These are phyloP conservation scores for Casuarina equisetifolia DNA, from an alignment of 306 rosid species.

Conservation along the genomic window DNA sequence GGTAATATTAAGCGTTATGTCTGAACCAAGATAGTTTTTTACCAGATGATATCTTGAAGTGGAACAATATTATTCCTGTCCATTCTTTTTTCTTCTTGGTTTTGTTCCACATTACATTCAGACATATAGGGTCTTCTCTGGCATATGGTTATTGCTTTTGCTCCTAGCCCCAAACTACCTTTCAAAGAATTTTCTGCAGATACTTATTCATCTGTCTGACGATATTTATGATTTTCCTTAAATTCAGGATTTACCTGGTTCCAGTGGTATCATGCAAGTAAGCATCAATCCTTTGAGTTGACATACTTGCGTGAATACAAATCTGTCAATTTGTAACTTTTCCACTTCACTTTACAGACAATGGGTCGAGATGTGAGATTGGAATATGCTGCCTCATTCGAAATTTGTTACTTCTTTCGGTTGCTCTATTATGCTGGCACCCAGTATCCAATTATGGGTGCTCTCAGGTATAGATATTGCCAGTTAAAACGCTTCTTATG, in stretches of 20 bases:
- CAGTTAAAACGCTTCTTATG: slow-evolving; percentile 8
- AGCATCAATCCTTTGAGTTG: slow-evolving; percentile 41
- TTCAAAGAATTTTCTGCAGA: slow-evolving; percentile 19
- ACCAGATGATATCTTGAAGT: background rate
- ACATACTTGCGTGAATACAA: slow-evolving; percentile 6
- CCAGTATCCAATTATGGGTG: slow-evolving; percentile 96
- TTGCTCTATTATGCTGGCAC: slow-evolving; percentile 96
- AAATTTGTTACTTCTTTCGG: slow-evolving; percentile 79
- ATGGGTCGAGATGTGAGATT: slow-evolving; percentile 90
- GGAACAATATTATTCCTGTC: background rate
- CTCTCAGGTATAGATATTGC: slow-evolving; percentile 59
- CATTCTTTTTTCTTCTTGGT: background rate
- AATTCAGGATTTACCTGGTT: slow-evolving; percentile 87
- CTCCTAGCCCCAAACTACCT: background rate
- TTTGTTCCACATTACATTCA: background rate
- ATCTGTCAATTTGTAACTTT: slow-evolving; percentile 30
- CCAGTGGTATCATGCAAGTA: slow-evolving; percentile 97
- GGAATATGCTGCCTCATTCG: slow-evolving; percentile 86
- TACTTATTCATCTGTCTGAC: slow-evolving; percentile 14
- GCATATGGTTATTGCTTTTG: slow-evolving; percentile 12
- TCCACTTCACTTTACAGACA: slow-evolving; percentile 49
- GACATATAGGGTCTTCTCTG: background rate
- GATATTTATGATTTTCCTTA: slow-evolving; percentile 17
- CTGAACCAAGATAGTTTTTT: background rate
- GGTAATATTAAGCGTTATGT: background rate